A percentile compares a stretch with the other conserved stretches of the same genome.
Conservation (phyloP, 2,329 filamentous ascomycete species). For the Basipetospora sp. region DNA sequence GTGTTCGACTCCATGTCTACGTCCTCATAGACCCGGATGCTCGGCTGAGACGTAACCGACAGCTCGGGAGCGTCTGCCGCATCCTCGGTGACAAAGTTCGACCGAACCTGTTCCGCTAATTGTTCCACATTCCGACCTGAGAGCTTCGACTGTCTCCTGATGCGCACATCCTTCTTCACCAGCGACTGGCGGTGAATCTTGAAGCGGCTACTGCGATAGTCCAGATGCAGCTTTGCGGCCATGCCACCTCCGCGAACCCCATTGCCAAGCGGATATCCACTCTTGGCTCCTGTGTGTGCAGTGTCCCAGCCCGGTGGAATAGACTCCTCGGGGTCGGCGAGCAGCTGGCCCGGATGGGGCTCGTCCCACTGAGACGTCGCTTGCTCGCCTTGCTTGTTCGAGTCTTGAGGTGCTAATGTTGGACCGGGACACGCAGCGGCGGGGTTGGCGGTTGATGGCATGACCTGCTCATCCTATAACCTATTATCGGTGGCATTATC, state of each 20-base stretch:
- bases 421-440: slow-evolving; percentile 12
- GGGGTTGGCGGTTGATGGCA: slow-evolving; percentile 30
- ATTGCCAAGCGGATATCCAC: background rate
- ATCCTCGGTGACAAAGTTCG: too few relatives aligned
- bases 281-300: background rate
- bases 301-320: background rate
- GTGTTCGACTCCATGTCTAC: background rate
- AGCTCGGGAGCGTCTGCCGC: too few relatives aligned
- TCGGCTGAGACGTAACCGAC: background rate
- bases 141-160: slow-evolving; percentile 1
- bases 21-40: background rate
- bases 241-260: slow-evolving; percentile 27
- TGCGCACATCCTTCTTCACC: slow-evolving; percentile 9
- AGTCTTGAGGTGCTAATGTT: slow-evolving; percentile 5
- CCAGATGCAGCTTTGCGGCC: slow-evolving; percentile 29
- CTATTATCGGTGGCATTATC: slow-evolving; percentile 22
- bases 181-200: slow-evolving; percentile 8
- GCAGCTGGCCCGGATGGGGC: slow-evolving; percentile 29
- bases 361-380: slow-evolving; percentile 24
- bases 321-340: slow-evolving; percentile 16
- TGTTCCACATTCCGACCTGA: background rate
- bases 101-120: too few relatives aligned
- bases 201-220: slow-evolving; percentile 10
- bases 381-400: slow-evolving; percentile 9
- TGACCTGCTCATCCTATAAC: slow-evolving; percentile 46